phyloP scores from a whole-genome alignment of 805 yeast genomes.

The Wickerhamomyces tratensis region DNA sequence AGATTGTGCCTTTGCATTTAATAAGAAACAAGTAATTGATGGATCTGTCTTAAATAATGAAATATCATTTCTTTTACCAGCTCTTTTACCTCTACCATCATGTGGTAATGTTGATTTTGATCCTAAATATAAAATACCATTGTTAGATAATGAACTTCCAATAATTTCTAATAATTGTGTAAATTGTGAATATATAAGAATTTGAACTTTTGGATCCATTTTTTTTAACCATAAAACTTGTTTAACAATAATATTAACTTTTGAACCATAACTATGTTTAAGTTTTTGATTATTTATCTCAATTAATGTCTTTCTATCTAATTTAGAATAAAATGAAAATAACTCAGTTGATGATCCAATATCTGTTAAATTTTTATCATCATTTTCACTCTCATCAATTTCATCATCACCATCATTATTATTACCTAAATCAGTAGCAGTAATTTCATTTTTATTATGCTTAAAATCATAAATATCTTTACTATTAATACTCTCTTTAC shows the following conservation, averaged over 20 bases:
- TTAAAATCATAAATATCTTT: constrained; percentile 64
- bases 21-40: constrained; percentile 68
- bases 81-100: neutral
- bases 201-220: constrained; percentile 46
- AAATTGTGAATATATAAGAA: constrained; percentile 89
- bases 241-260: constrained; percentile 73
- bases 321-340: constrained; percentile 19
- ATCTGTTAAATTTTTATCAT: too few relatives aligned
- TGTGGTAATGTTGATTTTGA: constrained; percentile 24
- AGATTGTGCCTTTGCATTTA: constrained; percentile 81
- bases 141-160: constrained; percentile 52
- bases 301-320: constrained; percentile 30
- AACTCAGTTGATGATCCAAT: constrained; percentile 1
- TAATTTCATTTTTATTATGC: constrained; percentile 40
- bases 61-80: constrained; percentile 24
- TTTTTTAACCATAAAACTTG: constrained; percentile 57
- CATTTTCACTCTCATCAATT: neutral
- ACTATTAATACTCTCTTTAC: constrained; percentile 44
- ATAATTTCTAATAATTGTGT: constrained; percentile 59
- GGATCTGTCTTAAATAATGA: constrained; percentile 52
- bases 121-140: constrained; percentile 48
- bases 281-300: constrained; percentile 36
- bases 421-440: constrained; percentile 20
- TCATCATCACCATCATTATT: constrained; percentile 5
- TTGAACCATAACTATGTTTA: constrained; percentile 62